A percentile compares a stretch with the other conserved stretches of the same genome.
Conservation (phyloP, 2,329 filamentous ascomycete species). For the Penicillium sp. region DNA sequence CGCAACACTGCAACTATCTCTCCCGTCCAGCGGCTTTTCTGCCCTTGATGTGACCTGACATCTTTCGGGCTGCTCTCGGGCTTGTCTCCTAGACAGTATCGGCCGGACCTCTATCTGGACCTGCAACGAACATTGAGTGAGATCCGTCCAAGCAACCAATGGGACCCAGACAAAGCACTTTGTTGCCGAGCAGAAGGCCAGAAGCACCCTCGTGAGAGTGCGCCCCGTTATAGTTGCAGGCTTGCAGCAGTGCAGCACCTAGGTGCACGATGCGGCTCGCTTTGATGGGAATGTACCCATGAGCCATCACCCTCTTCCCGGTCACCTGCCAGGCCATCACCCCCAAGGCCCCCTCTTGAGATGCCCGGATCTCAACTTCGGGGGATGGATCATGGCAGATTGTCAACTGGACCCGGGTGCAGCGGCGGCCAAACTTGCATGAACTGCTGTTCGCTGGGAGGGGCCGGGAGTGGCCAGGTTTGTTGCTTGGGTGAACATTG, state of each 20-base stretch:
- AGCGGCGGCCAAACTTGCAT: constrained; percentile 19
- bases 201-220: constrained; percentile 12
- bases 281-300: not conserved
- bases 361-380: constrained; percentile 13
- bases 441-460: constrained; percentile 22
- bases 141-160: not conserved
- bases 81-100: not conserved
- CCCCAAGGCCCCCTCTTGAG: not conserved
- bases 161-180: constrained; percentile 9
- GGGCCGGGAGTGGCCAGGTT: not conserved
- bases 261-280: constrained; percentile 1
- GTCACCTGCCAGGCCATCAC: not conserved
- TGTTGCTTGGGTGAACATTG: not conserved
- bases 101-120: not conserved
- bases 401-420: constrained; percentile 1
- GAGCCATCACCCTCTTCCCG: not conserved
- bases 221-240: constrained; percentile 5
- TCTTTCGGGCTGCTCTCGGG: no score
- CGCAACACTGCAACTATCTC: not conserved
- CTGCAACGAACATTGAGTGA: not conserved
- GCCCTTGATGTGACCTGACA: not conserved
- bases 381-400: constrained; percentile 4
- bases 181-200: constrained; percentile 6
- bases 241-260: constrained; percentile 4
- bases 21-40: not conserved